Conservation (phyloP, 495 filamentous ascomycete genomes). For the Penicillium salamii region DNA sequence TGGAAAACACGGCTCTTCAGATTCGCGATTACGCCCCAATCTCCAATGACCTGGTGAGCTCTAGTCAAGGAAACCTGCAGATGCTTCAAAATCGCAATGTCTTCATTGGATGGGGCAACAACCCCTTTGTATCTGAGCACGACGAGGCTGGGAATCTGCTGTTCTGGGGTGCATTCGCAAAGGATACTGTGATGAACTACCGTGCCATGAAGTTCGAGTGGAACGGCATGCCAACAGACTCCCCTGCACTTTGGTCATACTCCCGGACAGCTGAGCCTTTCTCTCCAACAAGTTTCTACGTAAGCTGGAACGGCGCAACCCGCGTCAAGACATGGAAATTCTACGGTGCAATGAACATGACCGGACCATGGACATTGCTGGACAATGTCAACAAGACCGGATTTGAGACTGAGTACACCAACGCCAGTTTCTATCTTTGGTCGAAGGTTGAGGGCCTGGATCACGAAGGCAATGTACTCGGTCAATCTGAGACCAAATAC, state of each 20-base stretch:
- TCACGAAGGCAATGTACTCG: constrained; percentile 30
- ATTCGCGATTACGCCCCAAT: constrained; percentile 41
- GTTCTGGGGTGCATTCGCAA: constrained; percentile 42
- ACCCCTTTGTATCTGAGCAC: constrained; percentile 57
- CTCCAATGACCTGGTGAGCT: constrained; percentile 45
- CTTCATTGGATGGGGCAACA: constrained; percentile 61
- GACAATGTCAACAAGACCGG: constrained; percentile 32
- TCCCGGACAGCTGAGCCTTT: constrained; percentile 25
- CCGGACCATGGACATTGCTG: constrained; percentile 31
- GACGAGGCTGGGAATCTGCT: constrained; percentile 51
- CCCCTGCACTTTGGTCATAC: constrained; percentile 45
- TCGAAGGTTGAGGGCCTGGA: constrained; percentile 37
- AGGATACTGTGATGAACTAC: constrained; percentile 42
- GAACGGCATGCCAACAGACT: constrained; percentile 42
- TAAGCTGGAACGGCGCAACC: constrained; percentile 51
- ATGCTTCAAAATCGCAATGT: constrained; percentile 52
- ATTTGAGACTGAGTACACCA: constrained; percentile 40
- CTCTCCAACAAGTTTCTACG: constrained; percentile 39
- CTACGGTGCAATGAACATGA: constrained; percentile 34
- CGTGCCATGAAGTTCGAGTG: constrained; percentile 45
- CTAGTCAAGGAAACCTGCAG: constrained; percentile 62
- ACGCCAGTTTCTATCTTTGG: constrained; percentile 32
- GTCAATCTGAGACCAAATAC: constrained; percentile 33
- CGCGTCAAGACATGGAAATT: constrained; percentile 41
- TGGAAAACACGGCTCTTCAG: constrained; percentile 47